Percentiles rank a stretch among this genome's conserved stretches.
Evolutionary conservation across 495 filamentous ascomycete genomes (phyloP).

Genomic region (Poronia punctata): DNA sequence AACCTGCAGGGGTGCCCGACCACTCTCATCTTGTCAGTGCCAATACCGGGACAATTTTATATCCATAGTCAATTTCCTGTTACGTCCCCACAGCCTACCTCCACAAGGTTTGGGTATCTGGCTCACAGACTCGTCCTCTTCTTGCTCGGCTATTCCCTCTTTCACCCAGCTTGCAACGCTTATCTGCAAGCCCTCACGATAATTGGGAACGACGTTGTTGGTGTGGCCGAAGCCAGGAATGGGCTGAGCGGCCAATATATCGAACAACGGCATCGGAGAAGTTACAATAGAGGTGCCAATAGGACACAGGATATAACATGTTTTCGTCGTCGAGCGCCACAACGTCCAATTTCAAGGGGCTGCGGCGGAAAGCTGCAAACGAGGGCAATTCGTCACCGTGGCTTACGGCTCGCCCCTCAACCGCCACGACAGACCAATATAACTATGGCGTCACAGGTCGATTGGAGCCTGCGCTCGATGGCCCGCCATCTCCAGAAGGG

Average conservation of each 20-base stretch:
- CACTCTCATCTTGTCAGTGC: constrained; percentile 22
- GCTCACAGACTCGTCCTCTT: too few species aligned
- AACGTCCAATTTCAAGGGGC: constrained; percentile 16
- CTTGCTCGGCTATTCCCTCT: constrained; percentile 4
- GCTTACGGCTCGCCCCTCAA: constrained; percentile 12
- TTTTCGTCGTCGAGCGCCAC: constrained; percentile 19
- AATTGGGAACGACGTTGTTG: constrained; percentile 12
- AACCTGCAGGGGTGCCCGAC: constrained; percentile 20
- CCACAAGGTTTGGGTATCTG: constrained; percentile 3
- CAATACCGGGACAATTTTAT: constrained; percentile 21
- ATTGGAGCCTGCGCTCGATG: constrained; percentile 44
- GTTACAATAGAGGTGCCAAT: background rate
- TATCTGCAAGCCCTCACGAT: constrained; percentile 18
- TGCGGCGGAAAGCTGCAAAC: constrained; percentile 7
- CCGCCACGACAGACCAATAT: constrained; percentile 12
- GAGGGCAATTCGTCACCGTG: constrained; percentile 7
- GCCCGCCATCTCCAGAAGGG: constrained; percentile 47
- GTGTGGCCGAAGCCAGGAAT: constrained; percentile 10
- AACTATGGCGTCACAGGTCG: constrained; percentile 26
- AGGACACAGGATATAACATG: constrained; percentile 12
- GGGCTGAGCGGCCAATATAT: constrained; percentile 13
- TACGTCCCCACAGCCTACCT: constrained; percentile 20
- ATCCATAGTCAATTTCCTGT: constrained; percentile 23
- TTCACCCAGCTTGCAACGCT: background rate
- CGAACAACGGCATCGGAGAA: constrained; percentile 6